Percentiles rank a stretch among this genome's conserved stretches.
Conservation (phyloP, 768 basidiomycete species). For the Boletellus ananas region DNA sequence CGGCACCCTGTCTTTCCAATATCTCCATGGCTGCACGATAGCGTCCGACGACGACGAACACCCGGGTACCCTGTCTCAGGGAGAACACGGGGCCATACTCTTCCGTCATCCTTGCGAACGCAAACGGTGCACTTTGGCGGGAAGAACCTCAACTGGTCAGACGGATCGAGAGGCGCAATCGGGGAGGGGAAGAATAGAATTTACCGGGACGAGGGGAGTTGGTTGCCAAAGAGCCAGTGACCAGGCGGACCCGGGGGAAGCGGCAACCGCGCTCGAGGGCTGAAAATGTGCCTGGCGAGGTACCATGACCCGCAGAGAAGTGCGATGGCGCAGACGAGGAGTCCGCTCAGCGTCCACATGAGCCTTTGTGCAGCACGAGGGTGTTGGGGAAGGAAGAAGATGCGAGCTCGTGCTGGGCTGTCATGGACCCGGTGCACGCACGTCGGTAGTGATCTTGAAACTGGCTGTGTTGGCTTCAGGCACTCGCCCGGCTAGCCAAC, state of each 20-base stretch:
- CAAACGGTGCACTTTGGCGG: conserved; percentile 12
- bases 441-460: too few species aligned
- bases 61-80: conserved; percentile 40
- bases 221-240: conserved; percentile 16
- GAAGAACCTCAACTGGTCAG: not conserved
- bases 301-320: conserved; percentile 1
- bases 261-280: not conserved
- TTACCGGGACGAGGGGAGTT: conserved; percentile 9
- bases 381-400: too few species aligned
- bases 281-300: not conserved
- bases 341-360: not conserved
- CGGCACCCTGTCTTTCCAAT: conserved; percentile 37
- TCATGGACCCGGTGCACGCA: too few species aligned
- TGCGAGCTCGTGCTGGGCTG: too few species aligned
- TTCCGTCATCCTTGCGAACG: conserved; percentile 54
- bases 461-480: too few species aligned
- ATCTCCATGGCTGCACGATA: conserved; percentile 36
- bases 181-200: too few species aligned
- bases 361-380: too few species aligned
- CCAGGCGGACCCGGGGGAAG: conserved; percentile 15
- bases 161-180: not conserved
- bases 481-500: too few species aligned
- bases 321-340: not conserved
- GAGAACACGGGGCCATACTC: conserved; percentile 59
- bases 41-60: conserved; percentile 23